Evolutionary conservation across 495 filamentous ascomycete species (phyloP).

Genomic region (Cercophora samala): DNA sequence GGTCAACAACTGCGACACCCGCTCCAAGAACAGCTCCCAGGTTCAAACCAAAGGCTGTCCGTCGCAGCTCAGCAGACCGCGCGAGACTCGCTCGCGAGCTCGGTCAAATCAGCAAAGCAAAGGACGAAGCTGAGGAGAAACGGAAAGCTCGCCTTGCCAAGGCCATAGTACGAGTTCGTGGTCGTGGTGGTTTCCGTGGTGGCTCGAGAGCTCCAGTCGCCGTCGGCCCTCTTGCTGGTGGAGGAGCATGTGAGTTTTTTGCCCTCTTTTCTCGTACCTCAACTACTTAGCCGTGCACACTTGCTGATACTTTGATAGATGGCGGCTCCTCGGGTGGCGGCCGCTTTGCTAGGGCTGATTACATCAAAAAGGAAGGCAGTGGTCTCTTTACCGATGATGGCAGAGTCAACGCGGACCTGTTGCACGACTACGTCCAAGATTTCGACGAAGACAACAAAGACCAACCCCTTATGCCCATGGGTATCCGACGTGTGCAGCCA

Average conservation of each 20-base stretch:
- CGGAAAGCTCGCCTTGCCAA: constrained; percentile 23
- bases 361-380: constrained; percentile 20
- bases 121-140: constrained; percentile 34
- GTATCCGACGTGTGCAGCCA: constrained; percentile 49
- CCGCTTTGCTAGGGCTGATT: constrained; percentile 9
- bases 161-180: constrained; percentile 36
- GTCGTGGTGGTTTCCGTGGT: constrained; percentile 39
- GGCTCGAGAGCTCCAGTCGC: constrained; percentile 29
- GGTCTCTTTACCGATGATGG: constrained; percentile 32
- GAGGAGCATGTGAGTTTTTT: constrained; percentile 32
- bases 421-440: constrained; percentile 33
- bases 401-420: constrained; percentile 43
- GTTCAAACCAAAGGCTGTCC: constrained; percentile 44
- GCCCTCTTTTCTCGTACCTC: constrained; percentile 23
- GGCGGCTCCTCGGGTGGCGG: not conserved
- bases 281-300: not conserved
- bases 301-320: not conserved
- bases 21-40: constrained; percentile 17
- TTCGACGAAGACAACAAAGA: constrained; percentile 33
- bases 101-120: constrained; percentile 30
- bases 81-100: constrained; percentile 40
- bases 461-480: constrained; percentile 39
- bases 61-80: constrained; percentile 43
- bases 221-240: constrained; percentile 38
- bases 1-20: constrained; percentile 8